Evolutionary conservation across 768 basidiomycete genomes (phyloP).

Genomic region (Mycena rosella): DNA sequence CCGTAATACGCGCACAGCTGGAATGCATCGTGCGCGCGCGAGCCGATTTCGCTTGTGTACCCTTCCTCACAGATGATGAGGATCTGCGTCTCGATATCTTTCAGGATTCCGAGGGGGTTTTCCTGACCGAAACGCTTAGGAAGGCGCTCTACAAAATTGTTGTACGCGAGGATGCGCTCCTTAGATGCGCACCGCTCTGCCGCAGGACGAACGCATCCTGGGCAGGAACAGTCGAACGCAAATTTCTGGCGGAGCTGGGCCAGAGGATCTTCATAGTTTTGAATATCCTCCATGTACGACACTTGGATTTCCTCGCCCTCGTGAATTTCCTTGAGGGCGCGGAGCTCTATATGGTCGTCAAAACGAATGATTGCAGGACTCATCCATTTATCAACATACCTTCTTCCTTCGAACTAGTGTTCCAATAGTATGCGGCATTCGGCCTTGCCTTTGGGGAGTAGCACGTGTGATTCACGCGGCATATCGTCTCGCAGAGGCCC

Average conservation of each 20-base stretch:
- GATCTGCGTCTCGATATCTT: conserved; percentile 5
- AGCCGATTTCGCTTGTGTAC: background rate
- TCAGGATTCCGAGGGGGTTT: background rate
- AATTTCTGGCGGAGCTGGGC: background rate
- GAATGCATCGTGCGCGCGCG: conserved; percentile 23
- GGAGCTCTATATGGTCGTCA: background rate
- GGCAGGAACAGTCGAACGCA: conserved; percentile 15
- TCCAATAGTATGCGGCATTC: conserved; percentile 19
- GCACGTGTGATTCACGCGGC: conserved; percentile 28
- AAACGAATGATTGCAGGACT: background rate
- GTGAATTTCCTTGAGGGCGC: conserved; percentile 16
- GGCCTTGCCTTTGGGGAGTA: conserved; percentile 5
- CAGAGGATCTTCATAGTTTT: background rate
- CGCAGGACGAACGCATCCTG: conserved; percentile 10
- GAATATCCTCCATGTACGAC: conserved; percentile 5
- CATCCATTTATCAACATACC: background rate
- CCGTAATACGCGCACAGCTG: conserved; percentile 20
- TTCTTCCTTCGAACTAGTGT: background rate
- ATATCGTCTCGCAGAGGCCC: too few species aligned
- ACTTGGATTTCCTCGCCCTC: conserved; percentile 24
- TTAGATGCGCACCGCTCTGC: background rate
- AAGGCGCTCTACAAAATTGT: background rate
- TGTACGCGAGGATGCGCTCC: conserved; percentile 10
- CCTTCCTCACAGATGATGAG: conserved; percentile 19
- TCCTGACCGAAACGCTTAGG: background rate